A percentile compares a stretch with the other conserved stretches of the same genome.
These are phyloP conservation scores for Xylariaceae sp. DNA, from an alignment of 2,329 filamentous ascomycete genomes.

Conservation along the genomic window DNA sequence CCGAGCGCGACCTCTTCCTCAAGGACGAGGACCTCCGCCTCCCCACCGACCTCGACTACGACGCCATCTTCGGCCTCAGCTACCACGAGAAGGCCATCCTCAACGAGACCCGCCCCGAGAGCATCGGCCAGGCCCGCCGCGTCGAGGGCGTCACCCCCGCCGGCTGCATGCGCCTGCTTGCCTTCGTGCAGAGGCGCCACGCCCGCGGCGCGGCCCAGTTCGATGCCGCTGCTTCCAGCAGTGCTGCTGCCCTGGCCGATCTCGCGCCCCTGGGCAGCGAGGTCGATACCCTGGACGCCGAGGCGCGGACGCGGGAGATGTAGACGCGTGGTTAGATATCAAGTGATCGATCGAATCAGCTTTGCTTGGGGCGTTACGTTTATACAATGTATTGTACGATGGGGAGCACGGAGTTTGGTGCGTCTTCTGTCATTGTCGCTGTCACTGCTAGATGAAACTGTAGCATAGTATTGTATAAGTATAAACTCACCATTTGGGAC, in stretches of 20 bases:
- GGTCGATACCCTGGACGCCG: constrained; percentile 44
- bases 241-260: constrained; percentile 19
- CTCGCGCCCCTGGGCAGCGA: constrained; percentile 38
- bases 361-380: too few relatives aligned
- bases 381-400: too few relatives aligned
- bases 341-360: too few relatives aligned
- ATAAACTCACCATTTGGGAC: too few relatives aligned
- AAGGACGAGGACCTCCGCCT: constrained; percentile 77
- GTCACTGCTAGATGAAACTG: too few relatives aligned
- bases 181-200: constrained; percentile 55
- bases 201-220: neutral
- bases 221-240: constrained; percentile 19
- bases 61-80: constrained; percentile 71
- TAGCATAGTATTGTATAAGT: too few relatives aligned
- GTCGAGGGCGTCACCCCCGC: constrained; percentile 77
- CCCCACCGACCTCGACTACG: constrained; percentile 77
- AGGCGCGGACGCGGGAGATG: constrained; percentile 43
- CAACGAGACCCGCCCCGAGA: constrained; percentile 74
- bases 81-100: constrained; percentile 77
- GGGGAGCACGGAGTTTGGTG: too few relatives aligned
- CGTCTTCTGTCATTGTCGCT: too few relatives aligned
- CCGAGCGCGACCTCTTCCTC: constrained; percentile 66
- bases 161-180: constrained; percentile 63
- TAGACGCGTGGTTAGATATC: constrained; percentile 17
- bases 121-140: constrained; percentile 82